Conservation (phyloP, 2,329 filamentous ascomycete species). For the Ophioceras dolichostomum region DNA sequence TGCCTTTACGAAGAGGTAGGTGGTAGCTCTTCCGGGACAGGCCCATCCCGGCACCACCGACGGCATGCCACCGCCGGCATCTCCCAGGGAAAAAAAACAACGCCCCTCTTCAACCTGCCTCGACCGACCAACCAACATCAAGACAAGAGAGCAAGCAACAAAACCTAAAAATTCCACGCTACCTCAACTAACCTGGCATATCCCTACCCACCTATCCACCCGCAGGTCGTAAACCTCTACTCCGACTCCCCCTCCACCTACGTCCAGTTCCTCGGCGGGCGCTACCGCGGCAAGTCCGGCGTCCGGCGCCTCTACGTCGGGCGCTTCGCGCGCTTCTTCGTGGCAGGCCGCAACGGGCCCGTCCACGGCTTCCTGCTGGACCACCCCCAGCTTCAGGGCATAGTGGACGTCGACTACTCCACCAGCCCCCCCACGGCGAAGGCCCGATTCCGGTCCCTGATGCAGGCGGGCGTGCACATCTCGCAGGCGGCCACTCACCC, state of each 20-base stretch:
- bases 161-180: too few relatives aligned
- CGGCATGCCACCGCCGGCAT: too few relatives aligned
- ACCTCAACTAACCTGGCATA: too few relatives aligned
- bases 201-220: too few relatives aligned
- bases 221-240: slow-evolving; percentile 33
- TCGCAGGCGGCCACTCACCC: slow-evolving; percentile 36
- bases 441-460: slow-evolving; percentile 40
- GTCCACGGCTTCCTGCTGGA: slow-evolving; percentile 43
- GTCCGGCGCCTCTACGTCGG: slow-evolving; percentile 38
- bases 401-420: slow-evolving; percentile 34
- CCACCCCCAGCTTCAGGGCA: slow-evolving; percentile 45
- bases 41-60: too few relatives aligned
- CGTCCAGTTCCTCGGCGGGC: slow-evolving; percentile 42
- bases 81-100: too few relatives aligned
- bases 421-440: slow-evolving; percentile 23
- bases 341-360: slow-evolving; percentile 40
- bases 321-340: slow-evolving; percentile 37
- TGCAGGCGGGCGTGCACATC: slow-evolving; percentile 41
- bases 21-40: too few relatives aligned
- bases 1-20: slow-evolving; percentile 41
- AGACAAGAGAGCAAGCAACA: too few relatives aligned
- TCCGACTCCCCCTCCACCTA: slow-evolving; percentile 38
- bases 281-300: slow-evolving; percentile 37
- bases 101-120: too few relatives aligned
- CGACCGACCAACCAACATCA: too few relatives aligned